Evolutionary conservation across 495 filamentous ascomycete species (phyloP), one percentile per base, ranked within the genome.

Genomic region (Tuber calosporum): DNA sequence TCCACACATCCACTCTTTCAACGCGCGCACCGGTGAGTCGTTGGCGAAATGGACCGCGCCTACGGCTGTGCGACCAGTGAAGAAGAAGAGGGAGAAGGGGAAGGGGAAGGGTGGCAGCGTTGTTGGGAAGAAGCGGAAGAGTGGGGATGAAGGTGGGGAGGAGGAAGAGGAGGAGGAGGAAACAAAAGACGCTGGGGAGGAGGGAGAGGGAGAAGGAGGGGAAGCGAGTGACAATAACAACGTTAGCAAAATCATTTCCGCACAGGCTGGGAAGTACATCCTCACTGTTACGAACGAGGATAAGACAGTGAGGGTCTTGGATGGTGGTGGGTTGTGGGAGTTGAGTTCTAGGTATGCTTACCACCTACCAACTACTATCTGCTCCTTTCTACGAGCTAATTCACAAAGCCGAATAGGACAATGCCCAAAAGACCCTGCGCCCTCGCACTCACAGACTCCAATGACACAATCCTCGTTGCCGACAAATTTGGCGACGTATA

Each of bases 401-500:
- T 62, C 20, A 69, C 42, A 40, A n/a, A 45, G 74, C 19, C 9
- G 7, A 69, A 67, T 79, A 96, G 93, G 83, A 83, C 82, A 73
- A 96, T 97, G 92, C 91, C 93, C 58, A 97, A 97, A 83, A 89
- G 93, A 62, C 92, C 92, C 40, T 92, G 89, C 81, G 87, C 91
- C 67, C 82, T 99, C 72, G 83, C 86, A 68, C 82, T 97, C 67
- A 89, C 91, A 1, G 79, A 86, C 36, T 88, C 93, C 81, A 86
- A 89, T 62, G 83, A 83, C 4, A 91, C 86, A 4, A 92, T 98
- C 73, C 82, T 98, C 39, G 89, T 86, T 72, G 93, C 88, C 42
- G 96, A 99, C 83, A 99, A 98, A 81, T 97, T 97, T 80, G 95
- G 95, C 42, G 95, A 99, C 83, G 94, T 97, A 73, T 97, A 95